A percentile compares a stretch with the other conserved stretches of the same genome.
These are phyloP conservation scores for Bacterosira constricta DNA, from an alignment of 108 stramenopile species.

Conservation along the genomic window DNA sequence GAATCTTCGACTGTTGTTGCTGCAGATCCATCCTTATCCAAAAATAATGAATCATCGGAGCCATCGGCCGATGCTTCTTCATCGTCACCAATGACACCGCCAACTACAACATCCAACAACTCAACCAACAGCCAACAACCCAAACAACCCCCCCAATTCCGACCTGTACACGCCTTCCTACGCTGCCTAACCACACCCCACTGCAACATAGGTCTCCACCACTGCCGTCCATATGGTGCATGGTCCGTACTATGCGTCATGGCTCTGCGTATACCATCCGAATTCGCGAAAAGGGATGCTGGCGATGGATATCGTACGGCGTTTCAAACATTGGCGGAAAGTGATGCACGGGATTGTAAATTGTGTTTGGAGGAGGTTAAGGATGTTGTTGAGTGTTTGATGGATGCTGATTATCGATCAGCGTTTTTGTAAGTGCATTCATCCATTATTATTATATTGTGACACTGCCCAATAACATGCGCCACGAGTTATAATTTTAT, in stretches of 20 bases:
- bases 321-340: conserved; percentile 42
- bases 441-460: neutral
- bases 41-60: neutral
- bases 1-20: neutral
- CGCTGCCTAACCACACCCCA: conserved; percentile 27
- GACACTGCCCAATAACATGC: neutral
- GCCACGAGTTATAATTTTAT: neutral
- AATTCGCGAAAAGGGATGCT: conserved; percentile 29
- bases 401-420: conserved; percentile 36
- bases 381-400: conserved; percentile 35
- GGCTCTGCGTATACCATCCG: conserved; percentile 33
- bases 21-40: neutral
- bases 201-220: conserved; percentile 35
- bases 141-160: conserved; percentile 7
- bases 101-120: too few relatives aligned
- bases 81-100: too few relatives aligned
- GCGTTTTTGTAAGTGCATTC: conserved; percentile 15
- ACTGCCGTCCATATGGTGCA: conserved; percentile 28
- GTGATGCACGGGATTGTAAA: conserved; percentile 19
- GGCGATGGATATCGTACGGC: conserved; percentile 36
- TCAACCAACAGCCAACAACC: too few relatives aligned
- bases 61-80: too few relatives aligned
- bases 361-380: conserved; percentile 26
- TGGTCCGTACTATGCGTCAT: conserved; percentile 42
- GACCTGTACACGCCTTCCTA: conserved; percentile 36